Evolutionary conservation across 192 early-diverging fungal species (phyloP).

Genomic region (Mortierella hygrophila): DNA sequence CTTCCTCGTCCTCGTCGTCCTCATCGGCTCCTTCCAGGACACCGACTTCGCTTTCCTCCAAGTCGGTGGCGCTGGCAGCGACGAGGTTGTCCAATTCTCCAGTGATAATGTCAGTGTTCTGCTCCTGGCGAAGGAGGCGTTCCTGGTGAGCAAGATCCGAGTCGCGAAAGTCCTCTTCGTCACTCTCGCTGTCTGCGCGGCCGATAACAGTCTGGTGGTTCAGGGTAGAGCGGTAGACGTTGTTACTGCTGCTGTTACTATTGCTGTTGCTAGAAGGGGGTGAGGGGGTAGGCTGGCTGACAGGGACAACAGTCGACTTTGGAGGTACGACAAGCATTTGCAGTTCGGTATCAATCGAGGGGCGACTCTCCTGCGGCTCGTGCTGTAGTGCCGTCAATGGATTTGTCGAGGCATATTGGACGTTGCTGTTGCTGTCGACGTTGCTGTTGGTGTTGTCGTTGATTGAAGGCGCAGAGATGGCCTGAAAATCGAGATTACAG

Average conservation of each 20-base stretch:
- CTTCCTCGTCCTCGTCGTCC: slow-evolving; percentile 22
- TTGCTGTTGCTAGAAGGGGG: background rate
- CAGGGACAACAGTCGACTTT: background rate
- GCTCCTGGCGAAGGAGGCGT: slow-evolving; percentile 40
- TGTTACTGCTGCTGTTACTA: background rate
- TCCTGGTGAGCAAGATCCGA: slow-evolving; percentile 33
- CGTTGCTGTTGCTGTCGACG: background rate
- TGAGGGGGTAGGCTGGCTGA: background rate
- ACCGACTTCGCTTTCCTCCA: slow-evolving; percentile 18
- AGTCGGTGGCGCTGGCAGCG: slow-evolving; percentile 30
- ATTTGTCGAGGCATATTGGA: background rate
- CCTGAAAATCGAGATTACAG: slow-evolving; percentile 37
- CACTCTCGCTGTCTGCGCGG: slow-evolving; percentile 12
- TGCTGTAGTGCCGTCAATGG: background rate
- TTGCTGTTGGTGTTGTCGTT: background rate
- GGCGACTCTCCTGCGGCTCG: slow-evolving; percentile 1
- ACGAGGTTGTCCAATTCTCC: slow-evolving; percentile 49
- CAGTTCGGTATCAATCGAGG: slow-evolving; percentile 28
- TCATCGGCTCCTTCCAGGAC: slow-evolving; percentile 23
- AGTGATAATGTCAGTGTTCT: slow-evolving; percentile 28
- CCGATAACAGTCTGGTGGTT: background rate
- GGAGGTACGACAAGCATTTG: slow-evolving; percentile 37
- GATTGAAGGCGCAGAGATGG: background rate
- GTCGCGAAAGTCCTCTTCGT: slow-evolving; percentile 17
- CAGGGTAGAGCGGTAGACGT: background rate